These are phyloP conservation scores for Linnemannia zychae DNA, from an alignment of 192 early-diverging fungal species.

Conservation along the genomic window DNA sequence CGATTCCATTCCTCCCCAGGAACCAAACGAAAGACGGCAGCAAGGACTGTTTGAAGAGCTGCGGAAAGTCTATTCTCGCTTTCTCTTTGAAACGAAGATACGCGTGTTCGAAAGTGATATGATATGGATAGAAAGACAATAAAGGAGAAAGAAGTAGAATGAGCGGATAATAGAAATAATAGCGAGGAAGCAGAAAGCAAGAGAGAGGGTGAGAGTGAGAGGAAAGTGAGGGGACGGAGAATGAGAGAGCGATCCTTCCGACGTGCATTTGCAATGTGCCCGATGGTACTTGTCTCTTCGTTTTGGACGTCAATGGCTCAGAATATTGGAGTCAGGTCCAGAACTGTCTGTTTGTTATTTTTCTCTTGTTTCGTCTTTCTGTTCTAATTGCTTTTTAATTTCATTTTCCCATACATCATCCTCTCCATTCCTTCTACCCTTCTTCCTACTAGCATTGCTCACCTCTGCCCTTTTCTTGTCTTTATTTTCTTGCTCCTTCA, in stretches of 20 bases:
- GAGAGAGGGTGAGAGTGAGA: no score
- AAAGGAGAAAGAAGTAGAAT: no score
- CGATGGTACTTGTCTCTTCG: neutral
- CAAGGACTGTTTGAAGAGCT: neutral
- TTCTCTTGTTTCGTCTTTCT: neutral
- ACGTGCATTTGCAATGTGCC: no score
- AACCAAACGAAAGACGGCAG: neutral
- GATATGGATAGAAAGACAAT: no score
- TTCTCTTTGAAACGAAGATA: no score
- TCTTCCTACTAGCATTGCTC: neutral
- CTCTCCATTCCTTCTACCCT: neutral
- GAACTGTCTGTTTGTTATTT: no score
- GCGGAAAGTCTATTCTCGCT: no score
- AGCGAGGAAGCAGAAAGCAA: no score
- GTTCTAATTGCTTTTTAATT: neutral
- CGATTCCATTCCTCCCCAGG: conserved; percentile 36
- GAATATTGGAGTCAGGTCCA: neutral
- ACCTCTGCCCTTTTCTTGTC: neutral
- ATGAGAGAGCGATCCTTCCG: no score
- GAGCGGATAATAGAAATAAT: no score
- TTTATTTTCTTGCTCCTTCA: neutral
- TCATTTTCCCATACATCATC: neutral
- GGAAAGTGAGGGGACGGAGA: no score
- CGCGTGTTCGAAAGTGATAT: no score
- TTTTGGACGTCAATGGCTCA: neutral